Percentiles rank a stretch among this genome's conserved stretches.
These are phyloP conservation scores for Yarrowia sp. DNA, from an alignment of 805 yeast species.

Conservation along the genomic window DNA sequence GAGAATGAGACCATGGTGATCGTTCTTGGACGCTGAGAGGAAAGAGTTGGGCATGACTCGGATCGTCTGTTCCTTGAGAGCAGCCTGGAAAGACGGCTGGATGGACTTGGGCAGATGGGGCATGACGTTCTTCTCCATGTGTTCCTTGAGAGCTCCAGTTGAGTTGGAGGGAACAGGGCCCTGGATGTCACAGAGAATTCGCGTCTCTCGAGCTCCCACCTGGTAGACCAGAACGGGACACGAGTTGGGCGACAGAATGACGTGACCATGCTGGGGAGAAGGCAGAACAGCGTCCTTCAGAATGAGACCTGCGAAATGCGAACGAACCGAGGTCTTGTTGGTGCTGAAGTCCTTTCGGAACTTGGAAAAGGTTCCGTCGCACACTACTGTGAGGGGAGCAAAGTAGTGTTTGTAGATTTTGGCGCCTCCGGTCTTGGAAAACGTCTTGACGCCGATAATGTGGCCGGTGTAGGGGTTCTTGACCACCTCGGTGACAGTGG, in stretches of 20 bases:
- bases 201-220: conserved; percentile 73
- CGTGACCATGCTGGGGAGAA: conserved; percentile 78
- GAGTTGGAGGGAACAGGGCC: conserved; percentile 68
- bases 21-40: conserved; percentile 68
- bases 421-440: conserved; percentile 33
- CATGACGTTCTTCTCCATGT: conserved; percentile 58
- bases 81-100: conserved; percentile 64
- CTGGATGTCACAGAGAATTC: conserved; percentile 85
- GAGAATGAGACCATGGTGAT: conserved; percentile 69
- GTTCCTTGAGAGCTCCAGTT: conserved; percentile 54
- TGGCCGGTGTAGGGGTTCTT: conserved; percentile 50
- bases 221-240: conserved; percentile 89
- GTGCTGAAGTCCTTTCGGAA: conserved; percentile 71
- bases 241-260: conserved; percentile 69
- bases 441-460: conserved; percentile 66
- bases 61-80: conserved; percentile 57
- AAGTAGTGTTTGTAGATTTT: conserved; percentile 42
- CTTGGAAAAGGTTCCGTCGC: conserved; percentile 94
- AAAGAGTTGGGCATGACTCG: conserved; percentile 93
- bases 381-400: conserved; percentile 67
- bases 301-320: conserved; percentile 84
- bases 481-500: conserved; percentile 69
- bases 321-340: conserved; percentile 65
- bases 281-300: conserved; percentile 75
- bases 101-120: conserved; percentile 64